Percentiles rank a stretch among this genome's conserved stretches.
Conservation (phyloP, 345 rosid genomes). For the Gossypium sturtianum region DNA sequence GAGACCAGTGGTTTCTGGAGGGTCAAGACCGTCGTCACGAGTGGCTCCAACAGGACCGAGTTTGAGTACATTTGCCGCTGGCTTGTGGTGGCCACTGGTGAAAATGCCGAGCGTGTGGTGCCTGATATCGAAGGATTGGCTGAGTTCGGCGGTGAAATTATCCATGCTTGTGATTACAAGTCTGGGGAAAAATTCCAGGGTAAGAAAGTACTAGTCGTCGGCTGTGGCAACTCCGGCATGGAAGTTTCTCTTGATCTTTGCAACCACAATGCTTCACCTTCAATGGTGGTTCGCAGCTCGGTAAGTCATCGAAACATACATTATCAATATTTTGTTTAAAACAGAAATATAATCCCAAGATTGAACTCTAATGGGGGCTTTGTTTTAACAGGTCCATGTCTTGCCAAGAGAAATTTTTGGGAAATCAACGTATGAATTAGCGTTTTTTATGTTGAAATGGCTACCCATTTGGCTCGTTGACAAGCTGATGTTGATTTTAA, state of each 20-base stretch:
- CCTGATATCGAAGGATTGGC: conserved; percentile 70
- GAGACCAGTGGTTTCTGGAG: conserved; percentile 79
- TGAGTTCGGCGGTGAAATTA: conserved; percentile 62
- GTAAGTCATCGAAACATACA: conserved; percentile 45
- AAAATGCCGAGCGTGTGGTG: conserved; percentile 72
- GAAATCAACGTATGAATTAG: conserved; percentile 62
- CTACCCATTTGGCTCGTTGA: conserved; percentile 80
- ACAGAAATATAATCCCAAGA: background rate
- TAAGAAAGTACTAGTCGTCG: conserved; percentile 75
- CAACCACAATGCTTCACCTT: conserved; percentile 59
- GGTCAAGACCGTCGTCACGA: conserved; percentile 49
- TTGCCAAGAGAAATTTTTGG: conserved; percentile 79
- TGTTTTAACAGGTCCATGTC: conserved; percentile 62
- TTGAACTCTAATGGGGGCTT: conserved; percentile 1
- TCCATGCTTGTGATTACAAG: conserved; percentile 71
- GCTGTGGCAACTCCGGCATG: conserved; percentile 98
- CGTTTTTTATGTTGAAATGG: conserved; percentile 53
- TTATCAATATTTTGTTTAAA: background rate
- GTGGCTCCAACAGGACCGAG: conserved; percentile 40
- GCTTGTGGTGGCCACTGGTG: conserved; percentile 97
- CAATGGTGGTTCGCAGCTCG: conserved; percentile 84
- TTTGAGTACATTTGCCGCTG: conserved; percentile 82
- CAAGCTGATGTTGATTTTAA: conserved; percentile 48
- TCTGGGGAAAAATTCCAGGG: conserved; percentile 66
- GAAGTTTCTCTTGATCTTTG: conserved; percentile 88